Base-by-base conservation (phyloP, 257 asterid species). In the Echium plantagineum region DNA sequence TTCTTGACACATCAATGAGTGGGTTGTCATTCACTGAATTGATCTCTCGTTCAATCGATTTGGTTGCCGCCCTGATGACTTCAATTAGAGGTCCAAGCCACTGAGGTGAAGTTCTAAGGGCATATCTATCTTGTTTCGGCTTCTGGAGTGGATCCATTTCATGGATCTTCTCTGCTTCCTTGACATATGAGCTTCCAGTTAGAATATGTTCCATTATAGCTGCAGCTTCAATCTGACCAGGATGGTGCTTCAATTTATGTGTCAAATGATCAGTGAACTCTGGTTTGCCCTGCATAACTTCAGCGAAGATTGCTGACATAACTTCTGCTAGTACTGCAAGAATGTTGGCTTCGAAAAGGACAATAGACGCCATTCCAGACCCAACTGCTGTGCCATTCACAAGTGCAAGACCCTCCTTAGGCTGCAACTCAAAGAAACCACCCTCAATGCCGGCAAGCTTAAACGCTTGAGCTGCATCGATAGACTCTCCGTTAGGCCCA, bases 341-440 rank as follows among this genome's bases (percentile, higher is more conserved):
- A 5, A 78, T 18, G n/a, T 81, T 81, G 21, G 83, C 73, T 20
- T 81, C 86, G 57, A 64, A 81, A 1, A 81, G 76, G 0, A 78
- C 83, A 26, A 78, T 73, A 2, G 86, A 63, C 21, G 83, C 86
- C 52, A 81, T 56, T 6, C 87, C 87, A 3, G 87, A 81, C 4
- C 87, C 87, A 6, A 81, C 87, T 7, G 87, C 82, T 1, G 87
- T 81, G 57, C 87, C 84, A 21, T 81, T 81, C 21, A 81, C 86
- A 1, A 81, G 72, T 1, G 86, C 86, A 5, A 81, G 75, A 9
- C 86, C 86, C 47, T 81, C 86, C 32, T 81, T 81, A 1, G 87
- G 87, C 71, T 75, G 83, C 26, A 81, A 59, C 74, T 81, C 78
- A 52, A 81, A 81, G 68, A 81, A 81, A 7, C 80, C 86, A 1